phyloP scores from a whole-genome alignment of 441 rosid genomes.

The Bruguiera hainesii region DNA sequence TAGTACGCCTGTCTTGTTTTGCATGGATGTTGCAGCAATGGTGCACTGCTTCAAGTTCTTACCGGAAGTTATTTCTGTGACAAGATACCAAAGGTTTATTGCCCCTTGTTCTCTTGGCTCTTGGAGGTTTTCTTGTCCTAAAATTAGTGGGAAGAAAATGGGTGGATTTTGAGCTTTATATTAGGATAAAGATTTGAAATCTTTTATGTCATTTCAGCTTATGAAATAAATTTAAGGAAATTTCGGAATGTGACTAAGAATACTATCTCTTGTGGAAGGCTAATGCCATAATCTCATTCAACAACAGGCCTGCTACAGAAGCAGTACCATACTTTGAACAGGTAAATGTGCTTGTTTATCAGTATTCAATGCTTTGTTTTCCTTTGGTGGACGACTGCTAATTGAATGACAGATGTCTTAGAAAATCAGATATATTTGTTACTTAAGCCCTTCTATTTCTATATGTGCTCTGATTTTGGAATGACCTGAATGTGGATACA shows the following conservation, averaged over 20 bases:
- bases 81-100: constrained; percentile 83
- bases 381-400: background rate
- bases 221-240: constrained; percentile 20
- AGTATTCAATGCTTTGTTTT: background rate
- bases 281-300: constrained; percentile 88
- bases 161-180: constrained; percentile 11
- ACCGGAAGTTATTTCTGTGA: constrained; percentile 82
- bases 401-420: background rate
- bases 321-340: constrained; percentile 97
- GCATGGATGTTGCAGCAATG: constrained; percentile 55
- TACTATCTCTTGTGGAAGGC: constrained; percentile 69
- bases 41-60: constrained; percentile 87
- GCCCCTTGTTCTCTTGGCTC: constrained; percentile 5
- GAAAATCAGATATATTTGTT: background rate
- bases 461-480: background rate
- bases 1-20: constrained; percentile 7
- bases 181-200: no score
- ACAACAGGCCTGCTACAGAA: constrained; percentile 94
- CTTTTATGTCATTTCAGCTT: constrained; percentile 20
- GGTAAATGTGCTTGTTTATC: constrained; percentile 38
- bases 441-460: background rate
- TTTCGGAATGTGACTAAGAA: constrained; percentile 40
- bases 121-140: constrained; percentile 8
- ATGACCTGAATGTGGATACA: no score
- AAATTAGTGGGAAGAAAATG: constrained; percentile 7